phyloP scores from a whole-genome alignment of 202 grass and related monocot species.

The Carex arenaria region DNA sequence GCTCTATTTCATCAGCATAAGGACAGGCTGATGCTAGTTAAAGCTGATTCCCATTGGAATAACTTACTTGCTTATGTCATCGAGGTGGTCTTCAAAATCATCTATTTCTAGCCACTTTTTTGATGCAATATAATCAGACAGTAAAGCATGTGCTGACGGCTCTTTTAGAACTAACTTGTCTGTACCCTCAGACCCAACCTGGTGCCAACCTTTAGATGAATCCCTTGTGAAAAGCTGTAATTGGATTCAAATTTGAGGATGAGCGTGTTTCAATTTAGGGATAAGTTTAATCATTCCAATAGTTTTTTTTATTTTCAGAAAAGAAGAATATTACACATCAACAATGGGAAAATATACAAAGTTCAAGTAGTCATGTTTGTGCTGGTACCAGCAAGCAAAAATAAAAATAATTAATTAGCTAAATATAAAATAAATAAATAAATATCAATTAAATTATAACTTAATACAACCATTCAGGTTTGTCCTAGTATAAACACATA shows the following conservation, averaged over 20 bases:
- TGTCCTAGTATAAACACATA: not conserved
- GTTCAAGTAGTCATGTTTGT: not conserved
- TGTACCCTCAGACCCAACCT: conserved; percentile 71
- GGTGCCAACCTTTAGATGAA: conserved; percentile 90
- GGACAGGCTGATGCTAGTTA: not conserved
- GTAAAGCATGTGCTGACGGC: conserved; percentile 66
- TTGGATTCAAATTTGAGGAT: not conserved
- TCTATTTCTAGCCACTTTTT: conserved; percentile 77
- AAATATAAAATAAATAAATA: not conserved
- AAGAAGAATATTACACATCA: not conserved
- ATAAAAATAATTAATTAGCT: not conserved
- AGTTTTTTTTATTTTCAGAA: too few relatives aligned
- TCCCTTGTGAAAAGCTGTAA: conserved; percentile 84
- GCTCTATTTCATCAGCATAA: not conserved
- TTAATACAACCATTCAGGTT: not conserved
- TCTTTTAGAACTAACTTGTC: conserved; percentile 77
- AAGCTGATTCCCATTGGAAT: not conserved
- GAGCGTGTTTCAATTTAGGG: not conserved
- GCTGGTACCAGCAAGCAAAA: not conserved
- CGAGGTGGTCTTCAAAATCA: conserved; percentile 96
- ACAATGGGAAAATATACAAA: not conserved
- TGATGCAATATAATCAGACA: conserved; percentile 76
- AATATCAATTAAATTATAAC: not conserved
- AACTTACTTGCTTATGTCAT: conserved; percentile 98
- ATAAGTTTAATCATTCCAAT: not conserved